These are phyloP conservation scores for Cercospora sesami DNA, from an alignment of 2,329 filamentous ascomycete species.

Conservation along the genomic window DNA sequence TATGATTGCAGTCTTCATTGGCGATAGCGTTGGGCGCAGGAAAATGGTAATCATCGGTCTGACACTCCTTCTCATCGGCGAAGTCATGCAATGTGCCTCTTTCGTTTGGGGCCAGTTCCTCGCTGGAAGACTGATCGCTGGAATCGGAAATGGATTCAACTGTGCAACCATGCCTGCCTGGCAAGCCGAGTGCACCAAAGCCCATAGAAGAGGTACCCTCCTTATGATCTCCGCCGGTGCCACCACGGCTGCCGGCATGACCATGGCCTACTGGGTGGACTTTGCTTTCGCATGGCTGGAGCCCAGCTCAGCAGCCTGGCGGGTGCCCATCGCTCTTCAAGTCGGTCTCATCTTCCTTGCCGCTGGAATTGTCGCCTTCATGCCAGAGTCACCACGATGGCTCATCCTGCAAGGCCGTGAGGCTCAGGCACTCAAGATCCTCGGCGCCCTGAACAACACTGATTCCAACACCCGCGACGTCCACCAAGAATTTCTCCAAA, in stretches of 20 bases:
- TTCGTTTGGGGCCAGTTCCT: conserved; percentile 50
- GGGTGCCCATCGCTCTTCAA: conserved; percentile 38
- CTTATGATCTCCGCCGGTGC: conserved; percentile 52
- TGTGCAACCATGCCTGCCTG: conserved; percentile 47
- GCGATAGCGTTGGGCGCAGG: conserved; percentile 59
- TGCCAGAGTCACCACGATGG: conserved; percentile 45
- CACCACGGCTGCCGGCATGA: conserved; percentile 48
- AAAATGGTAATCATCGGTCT: conserved; percentile 60
- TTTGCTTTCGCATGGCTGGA: conserved; percentile 37
- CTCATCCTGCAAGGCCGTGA: conserved; percentile 58
- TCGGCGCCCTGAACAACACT: conserved; percentile 51
- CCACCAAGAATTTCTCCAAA: conserved; percentile 51
- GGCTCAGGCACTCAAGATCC: conserved; percentile 52
- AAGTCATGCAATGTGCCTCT: conserved; percentile 58
- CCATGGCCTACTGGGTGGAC: conserved; percentile 45
- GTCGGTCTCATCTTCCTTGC: conserved; percentile 33
- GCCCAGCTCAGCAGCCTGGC: conserved; percentile 36
- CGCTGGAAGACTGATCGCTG: conserved; percentile 53
- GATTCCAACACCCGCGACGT: conserved; percentile 48
- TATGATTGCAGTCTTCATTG: conserved; percentile 48
- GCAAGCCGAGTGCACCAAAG: conserved; percentile 51
- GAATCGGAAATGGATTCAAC: conserved; percentile 48
- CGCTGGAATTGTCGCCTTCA: conserved; percentile 28
- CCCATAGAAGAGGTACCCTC: conserved; percentile 48
- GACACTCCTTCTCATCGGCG: conserved; percentile 58